Percentiles rank a stretch among this genome's conserved stretches.
phyloP scores from a whole-genome alignment of 768 basidiomycete species.

The Amylocystis lapponica region DNA sequence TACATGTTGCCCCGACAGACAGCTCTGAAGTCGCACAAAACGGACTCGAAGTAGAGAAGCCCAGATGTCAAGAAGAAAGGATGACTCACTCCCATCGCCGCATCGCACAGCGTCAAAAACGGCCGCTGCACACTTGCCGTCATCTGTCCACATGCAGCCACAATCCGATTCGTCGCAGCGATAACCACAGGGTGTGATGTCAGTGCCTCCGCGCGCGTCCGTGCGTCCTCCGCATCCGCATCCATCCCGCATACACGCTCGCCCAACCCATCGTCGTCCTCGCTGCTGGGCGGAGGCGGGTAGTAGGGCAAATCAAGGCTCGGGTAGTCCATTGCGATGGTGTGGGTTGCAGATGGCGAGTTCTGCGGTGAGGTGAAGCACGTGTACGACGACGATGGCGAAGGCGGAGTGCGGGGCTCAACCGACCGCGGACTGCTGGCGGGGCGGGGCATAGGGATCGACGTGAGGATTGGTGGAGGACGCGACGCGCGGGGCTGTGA shows the following conservation, averaged over 20 bases:
- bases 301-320: conserved; percentile 21
- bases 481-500: no score
- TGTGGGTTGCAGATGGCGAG: not conserved
- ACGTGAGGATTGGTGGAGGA: no score
- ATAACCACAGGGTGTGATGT: conserved; percentile 55
- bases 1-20: not conserved
- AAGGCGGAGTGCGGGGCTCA: no score
- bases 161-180: conserved; percentile 55
- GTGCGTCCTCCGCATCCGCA: conserved; percentile 24
- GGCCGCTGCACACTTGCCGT: conserved; percentile 59
- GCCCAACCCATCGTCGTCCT: not conserved
- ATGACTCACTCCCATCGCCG: conserved; percentile 56
- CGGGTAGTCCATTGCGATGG: conserved; percentile 19
- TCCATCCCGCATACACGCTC: conserved; percentile 3
- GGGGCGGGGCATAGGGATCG: no score
- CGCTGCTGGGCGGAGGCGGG: no score
- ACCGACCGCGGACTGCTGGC: no score
- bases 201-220: conserved; percentile 39
- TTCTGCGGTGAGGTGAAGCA: no score
- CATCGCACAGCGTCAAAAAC: conserved; percentile 69
- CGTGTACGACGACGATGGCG: no score
- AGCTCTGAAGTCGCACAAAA: not conserved
- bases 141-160: conserved; percentile 67
- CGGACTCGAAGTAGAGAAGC: conserved; percentile 1
- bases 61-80: no score